A percentile compares a stretch with the other conserved stretches of the same genome.
These are phyloP conservation scores for Colletotrichum aenigma DNA, from an alignment of 2,329 filamentous ascomycete species.

Conservation along the genomic window DNA sequence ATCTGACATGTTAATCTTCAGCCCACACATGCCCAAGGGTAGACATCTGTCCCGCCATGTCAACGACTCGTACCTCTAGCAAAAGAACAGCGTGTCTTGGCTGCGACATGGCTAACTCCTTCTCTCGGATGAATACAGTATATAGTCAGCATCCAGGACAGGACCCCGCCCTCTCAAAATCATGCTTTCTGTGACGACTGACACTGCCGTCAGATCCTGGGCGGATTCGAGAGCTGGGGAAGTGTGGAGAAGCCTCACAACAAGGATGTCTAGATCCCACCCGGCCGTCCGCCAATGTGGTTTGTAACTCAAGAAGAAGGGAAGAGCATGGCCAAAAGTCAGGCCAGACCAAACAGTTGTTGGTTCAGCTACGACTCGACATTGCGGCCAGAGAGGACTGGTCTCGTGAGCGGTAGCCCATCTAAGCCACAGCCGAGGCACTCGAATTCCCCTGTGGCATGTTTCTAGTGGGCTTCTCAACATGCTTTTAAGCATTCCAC, in stretches of 20 bases:
- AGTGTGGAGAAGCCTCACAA: not conserved
- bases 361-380: not conserved
- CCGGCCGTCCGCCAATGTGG: not conserved
- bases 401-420: not conserved
- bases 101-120: not conserved
- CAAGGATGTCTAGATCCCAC: not conserved
- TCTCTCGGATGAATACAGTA: not conserved
- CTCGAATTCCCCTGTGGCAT: not conserved
- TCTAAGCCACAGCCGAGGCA: not conserved
- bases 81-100: not conserved
- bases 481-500: not conserved
- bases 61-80: not conserved
- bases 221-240: not conserved
- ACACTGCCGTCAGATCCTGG: not conserved
- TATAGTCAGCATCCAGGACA: not conserved
- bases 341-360: not conserved
- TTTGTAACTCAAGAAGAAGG: not conserved
- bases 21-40: not conserved
- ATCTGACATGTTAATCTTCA: not conserved
- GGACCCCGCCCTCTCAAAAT: not conserved
- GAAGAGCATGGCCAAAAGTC: not conserved
- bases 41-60: not conserved
- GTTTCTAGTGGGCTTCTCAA: not conserved
- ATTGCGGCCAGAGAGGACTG: not conserved
- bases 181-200: not conserved